Percentiles rank a stretch among this genome's conserved stretches.
phyloP scores from a whole-genome alignment of 495 filamentous ascomycete species.

The Glutinoglossum americanum region DNA sequence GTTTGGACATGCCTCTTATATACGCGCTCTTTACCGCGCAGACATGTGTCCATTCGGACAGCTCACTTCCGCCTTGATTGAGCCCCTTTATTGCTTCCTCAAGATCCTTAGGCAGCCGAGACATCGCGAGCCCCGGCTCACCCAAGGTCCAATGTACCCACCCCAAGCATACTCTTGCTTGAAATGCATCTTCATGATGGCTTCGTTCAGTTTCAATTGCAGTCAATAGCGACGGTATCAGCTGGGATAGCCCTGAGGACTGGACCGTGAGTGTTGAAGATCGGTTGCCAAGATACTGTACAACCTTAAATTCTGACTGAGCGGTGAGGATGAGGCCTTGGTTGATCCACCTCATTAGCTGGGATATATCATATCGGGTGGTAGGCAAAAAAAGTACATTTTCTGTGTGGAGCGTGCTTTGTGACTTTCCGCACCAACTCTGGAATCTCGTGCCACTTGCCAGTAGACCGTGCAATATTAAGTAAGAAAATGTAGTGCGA shows the following conservation, averaged over 20 bases:
- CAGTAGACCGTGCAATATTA: slow-evolving; percentile 69
- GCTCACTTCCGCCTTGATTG: slow-evolving; percentile 21
- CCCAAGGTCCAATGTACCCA: slow-evolving; percentile 63
- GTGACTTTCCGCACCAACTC: slow-evolving; percentile 78
- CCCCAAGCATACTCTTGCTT: slow-evolving; percentile 58
- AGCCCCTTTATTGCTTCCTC: slow-evolving; percentile 28
- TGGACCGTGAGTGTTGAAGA: slow-evolving; percentile 4
- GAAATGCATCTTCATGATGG: slow-evolving; percentile 46
- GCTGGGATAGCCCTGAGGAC: slow-evolving; percentile 32
- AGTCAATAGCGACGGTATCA: slow-evolving; percentile 35
- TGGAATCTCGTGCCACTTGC: slow-evolving; percentile 72
- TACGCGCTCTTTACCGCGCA: slow-evolving; percentile 61
- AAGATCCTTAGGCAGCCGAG: slow-evolving; percentile 39
- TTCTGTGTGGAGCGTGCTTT: slow-evolving; percentile 75
- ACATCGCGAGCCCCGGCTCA: slow-evolving; percentile 38
- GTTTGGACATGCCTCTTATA: slow-evolving; percentile 31
- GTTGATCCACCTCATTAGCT: background rate
- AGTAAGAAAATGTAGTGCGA: slow-evolving; percentile 57
- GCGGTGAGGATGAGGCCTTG: slow-evolving; percentile 58
- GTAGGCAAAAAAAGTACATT: slow-evolving; percentile 35
- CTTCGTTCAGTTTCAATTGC: slow-evolving; percentile 40
- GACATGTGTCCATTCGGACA: slow-evolving; percentile 53
- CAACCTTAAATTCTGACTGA: slow-evolving; percentile 44
- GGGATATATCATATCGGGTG: background rate
- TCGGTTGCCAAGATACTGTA: slow-evolving; percentile 17